These are phyloP conservation scores for Canavalia ensiformis DNA, from an alignment of 306 rosid genomes.

Conservation along the genomic window DNA sequence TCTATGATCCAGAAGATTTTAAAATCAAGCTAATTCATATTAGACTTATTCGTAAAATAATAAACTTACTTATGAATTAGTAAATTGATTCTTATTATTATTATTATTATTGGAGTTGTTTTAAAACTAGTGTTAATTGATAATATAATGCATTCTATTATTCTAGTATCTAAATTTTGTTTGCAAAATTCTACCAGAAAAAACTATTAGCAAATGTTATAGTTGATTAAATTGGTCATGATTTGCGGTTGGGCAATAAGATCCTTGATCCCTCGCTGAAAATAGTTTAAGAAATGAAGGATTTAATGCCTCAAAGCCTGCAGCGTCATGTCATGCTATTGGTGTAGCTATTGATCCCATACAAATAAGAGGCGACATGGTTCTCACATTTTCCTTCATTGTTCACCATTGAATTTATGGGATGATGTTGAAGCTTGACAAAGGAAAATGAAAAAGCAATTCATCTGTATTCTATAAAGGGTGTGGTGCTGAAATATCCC, in stretches of 20 bases:
- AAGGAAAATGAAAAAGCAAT: slow-evolving; percentile 38
- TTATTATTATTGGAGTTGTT: too few species aligned
- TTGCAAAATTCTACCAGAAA: neutral
- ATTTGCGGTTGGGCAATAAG: neutral
- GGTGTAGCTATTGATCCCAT: slow-evolving; percentile 6
- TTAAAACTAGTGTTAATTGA: neutral
- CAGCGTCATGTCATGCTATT: slow-evolving; percentile 2
- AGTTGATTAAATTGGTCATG: neutral
- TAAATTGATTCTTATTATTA: too few species aligned
- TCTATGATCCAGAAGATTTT: neutral
- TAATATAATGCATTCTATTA: neutral
- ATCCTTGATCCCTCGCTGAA: neutral
- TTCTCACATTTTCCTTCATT: neutral
- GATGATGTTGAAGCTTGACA: neutral
- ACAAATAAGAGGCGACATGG: slow-evolving; percentile 14
- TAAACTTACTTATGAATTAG: too few species aligned
- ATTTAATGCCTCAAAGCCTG: neutral
- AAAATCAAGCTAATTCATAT: neutral
- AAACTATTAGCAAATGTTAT: neutral
- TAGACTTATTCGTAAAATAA: too few species aligned
- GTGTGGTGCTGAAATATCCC: slow-evolving; percentile 12
- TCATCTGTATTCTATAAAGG: slow-evolving; percentile 36
- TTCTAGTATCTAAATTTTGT: neutral
- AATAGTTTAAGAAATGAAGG: neutral
- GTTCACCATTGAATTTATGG: slow-evolving; percentile 27